Percentiles rank a stretch among this genome's conserved stretches.
These are phyloP conservation scores for Schizonepeta tenuifolia DNA, from an alignment of 257 asterid genomes.

Conservation along the genomic window DNA sequence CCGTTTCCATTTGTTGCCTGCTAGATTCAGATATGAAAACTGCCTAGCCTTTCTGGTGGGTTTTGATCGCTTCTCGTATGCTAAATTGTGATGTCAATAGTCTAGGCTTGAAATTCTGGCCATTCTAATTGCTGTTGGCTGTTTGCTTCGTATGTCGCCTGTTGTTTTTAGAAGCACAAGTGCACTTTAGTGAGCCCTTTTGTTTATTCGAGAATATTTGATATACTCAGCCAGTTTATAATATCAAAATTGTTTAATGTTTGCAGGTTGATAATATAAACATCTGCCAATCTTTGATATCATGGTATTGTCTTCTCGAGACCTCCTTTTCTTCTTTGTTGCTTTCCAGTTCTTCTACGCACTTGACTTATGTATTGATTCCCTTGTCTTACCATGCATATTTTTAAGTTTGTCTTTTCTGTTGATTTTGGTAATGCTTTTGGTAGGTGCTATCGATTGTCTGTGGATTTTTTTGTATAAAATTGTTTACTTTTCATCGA, in stretches of 20 bases:
- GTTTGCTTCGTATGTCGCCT: background rate
- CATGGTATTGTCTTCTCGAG: conserved; percentile 35
- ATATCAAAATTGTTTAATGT: background rate
- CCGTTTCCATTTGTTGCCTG: background rate
- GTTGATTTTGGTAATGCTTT: background rate
- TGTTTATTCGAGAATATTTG: background rate
- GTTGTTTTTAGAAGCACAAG: background rate
- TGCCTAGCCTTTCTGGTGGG: background rate
- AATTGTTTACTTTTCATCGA: background rate
- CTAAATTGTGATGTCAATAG: background rate
- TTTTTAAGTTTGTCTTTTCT: background rate
- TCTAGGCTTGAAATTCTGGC: background rate
- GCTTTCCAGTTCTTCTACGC: background rate
- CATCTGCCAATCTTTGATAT: conserved; percentile 14
- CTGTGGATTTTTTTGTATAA: background rate
- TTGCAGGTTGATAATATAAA: conserved; percentile 32
- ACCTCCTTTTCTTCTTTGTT: background rate
- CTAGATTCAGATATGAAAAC: background rate
- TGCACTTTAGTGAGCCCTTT: background rate
- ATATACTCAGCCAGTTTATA: background rate
- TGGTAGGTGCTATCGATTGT: background rate
- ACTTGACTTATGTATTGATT: background rate
- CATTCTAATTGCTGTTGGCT: background rate
- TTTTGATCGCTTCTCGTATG: background rate
- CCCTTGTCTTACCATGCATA: background rate